Evolutionary conservation across 176 grass and related monocot species (phyloP).

Genomic region (Themeda triandra): DNA sequence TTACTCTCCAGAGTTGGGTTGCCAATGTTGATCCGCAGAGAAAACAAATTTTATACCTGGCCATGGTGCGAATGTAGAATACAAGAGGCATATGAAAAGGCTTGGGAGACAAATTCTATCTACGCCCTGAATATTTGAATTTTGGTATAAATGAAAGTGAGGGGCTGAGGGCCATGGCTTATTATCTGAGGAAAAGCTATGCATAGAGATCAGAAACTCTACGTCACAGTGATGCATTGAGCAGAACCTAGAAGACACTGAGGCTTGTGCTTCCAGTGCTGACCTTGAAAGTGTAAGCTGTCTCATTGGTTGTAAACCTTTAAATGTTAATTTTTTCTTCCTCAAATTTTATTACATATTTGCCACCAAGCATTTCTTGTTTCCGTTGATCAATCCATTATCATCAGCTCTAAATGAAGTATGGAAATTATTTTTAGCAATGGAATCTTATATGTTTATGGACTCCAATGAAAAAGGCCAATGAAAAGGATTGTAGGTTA

Average conservation of each 20-base stretch:
- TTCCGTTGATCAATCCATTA: neutral
- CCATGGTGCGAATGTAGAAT: conserved; percentile 61
- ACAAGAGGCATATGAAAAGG: conserved; percentile 56
- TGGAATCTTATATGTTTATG: neutral
- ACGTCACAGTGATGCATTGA: conserved; percentile 56
- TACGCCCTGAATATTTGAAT: conserved; percentile 58
- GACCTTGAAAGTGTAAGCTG: conserved; percentile 84
- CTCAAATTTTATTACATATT: neutral
- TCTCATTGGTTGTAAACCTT: neutral
- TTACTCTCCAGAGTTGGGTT: conserved; percentile 60
- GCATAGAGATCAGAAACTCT: conserved; percentile 58
- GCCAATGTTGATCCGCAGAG: conserved; percentile 55
- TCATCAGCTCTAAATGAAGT: neutral
- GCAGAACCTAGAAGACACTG: conserved; percentile 77
- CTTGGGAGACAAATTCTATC: conserved; percentile 43
- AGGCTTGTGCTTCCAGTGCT: conserved; percentile 69
- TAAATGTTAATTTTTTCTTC: neutral
- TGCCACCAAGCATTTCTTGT: neutral
- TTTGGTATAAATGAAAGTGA: conserved; percentile 70
- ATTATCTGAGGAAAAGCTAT: conserved; percentile 39
- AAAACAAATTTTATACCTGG: conserved; percentile 79
- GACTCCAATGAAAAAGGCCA: neutral
- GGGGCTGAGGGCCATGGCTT: conserved; percentile 43
- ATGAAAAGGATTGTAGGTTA: conserved; percentile 69
- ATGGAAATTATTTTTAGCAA: neutral